Conservation (phyloP, 768 basidiomycete species). For the Podaxis carcinomalis region DNA sequence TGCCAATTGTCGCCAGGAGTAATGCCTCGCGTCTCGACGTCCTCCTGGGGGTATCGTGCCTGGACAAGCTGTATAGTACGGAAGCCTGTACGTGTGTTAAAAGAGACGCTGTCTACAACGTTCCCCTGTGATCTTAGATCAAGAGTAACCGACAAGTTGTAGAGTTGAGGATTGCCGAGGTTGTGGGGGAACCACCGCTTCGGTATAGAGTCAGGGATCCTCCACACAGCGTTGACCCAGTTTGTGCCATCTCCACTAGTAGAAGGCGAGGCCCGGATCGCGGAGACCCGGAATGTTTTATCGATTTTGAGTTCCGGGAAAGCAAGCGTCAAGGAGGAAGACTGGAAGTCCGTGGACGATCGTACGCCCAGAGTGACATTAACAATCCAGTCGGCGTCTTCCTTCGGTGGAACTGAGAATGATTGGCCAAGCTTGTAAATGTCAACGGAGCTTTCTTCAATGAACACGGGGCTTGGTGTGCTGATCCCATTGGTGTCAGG, state of each 20-base stretch:
- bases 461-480: conserved; percentile 29
- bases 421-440: conserved; percentile 51
- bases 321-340: conserved; percentile 35
- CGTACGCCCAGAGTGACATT: conserved; percentile 49
- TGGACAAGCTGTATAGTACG: conserved; percentile 55
- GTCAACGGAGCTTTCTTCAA: conserved; percentile 51
- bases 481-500: conserved; percentile 14
- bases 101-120: conserved; percentile 23
- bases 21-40: conserved; percentile 42
- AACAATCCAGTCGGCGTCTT: conserved; percentile 50
- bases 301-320: conserved; percentile 40
- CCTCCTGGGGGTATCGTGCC: conserved; percentile 39
- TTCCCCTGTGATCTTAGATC: conserved; percentile 17
- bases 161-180: conserved; percentile 51
- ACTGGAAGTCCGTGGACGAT: conserved; percentile 30
- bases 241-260: conserved; percentile 23
- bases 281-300: conserved; percentile 31
- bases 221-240: conserved; percentile 41
- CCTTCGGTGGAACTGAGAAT: conserved; percentile 37
- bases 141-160: conserved; percentile 44
- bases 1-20: conserved; percentile 60
- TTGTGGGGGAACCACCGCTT: conserved; percentile 53
- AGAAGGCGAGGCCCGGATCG: conserved; percentile 18
- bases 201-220: conserved; percentile 39
- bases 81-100: conserved; percentile 49